Conservation (phyloP, 225 moss, liverwort and hornwort genomes). For the Bryoerythrophyllum caledonicum region DNA sequence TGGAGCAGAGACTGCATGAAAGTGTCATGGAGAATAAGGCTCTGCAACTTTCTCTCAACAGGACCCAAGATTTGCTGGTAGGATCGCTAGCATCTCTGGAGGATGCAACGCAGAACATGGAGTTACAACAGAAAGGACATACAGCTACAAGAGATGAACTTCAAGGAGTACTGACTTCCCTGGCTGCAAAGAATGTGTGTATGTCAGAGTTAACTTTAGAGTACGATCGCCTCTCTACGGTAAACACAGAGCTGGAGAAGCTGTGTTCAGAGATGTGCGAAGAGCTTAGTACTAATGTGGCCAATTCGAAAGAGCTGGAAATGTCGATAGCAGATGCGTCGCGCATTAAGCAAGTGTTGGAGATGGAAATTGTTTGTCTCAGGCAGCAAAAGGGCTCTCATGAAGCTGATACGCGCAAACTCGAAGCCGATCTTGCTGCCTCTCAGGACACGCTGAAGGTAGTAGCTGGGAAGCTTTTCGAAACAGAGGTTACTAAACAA, state of each 20-base stretch:
- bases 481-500: conserved; percentile 21
- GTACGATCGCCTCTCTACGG: conserved; percentile 20
- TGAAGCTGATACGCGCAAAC: conserved; percentile 17
- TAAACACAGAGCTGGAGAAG: conserved; percentile 27
- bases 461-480: conserved; percentile 17
- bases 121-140: conserved; percentile 17
- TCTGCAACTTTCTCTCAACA: conserved; percentile 27
- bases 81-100: conserved; percentile 30
- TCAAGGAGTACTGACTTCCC: conserved; percentile 25
- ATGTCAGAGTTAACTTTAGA: conserved; percentile 23
- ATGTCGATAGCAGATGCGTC: conserved; percentile 22
- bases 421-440: conserved; percentile 8
- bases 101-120: conserved; percentile 28
- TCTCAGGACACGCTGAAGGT: conserved; percentile 3
- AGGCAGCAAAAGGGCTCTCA: conserved; percentile 20
- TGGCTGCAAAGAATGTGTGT: conserved; percentile 22
- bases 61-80: conserved; percentile 26
- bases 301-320: no score
- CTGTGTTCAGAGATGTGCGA: conserved; percentile 12
- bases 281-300: conserved; percentile 27
- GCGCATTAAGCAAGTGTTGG: conserved; percentile 25
- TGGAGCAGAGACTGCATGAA: conserved; percentile 23
- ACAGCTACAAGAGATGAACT: conserved; percentile 37
- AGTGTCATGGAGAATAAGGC: conserved; percentile 25
- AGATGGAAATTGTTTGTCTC: conserved; percentile 31